These are phyloP conservation scores for Candida oleophila DNA, from an alignment of 805 yeast species.

Conservation along the genomic window DNA sequence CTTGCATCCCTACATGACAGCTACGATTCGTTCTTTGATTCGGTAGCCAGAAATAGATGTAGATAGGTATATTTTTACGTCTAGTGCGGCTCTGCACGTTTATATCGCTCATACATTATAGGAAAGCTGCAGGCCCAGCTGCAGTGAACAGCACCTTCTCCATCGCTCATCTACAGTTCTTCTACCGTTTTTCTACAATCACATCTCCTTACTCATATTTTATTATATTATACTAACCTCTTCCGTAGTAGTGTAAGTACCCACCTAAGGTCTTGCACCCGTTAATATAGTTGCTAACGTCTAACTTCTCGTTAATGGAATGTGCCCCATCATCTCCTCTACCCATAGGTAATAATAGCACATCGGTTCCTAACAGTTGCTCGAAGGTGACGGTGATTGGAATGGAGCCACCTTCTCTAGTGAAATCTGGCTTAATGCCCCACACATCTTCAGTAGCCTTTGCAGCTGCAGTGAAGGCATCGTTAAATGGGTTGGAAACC, in stretches of 20 bases:
- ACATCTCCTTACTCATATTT: neutral
- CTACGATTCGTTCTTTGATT: no score
- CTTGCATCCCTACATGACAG: no score
- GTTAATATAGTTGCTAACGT: constrained; percentile 83
- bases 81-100: no score
- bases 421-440: constrained; percentile 93
- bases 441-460: constrained; percentile 94
- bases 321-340: constrained; percentile 99
- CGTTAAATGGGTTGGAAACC: constrained; percentile 92
- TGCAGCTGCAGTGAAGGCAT: constrained; percentile 88
- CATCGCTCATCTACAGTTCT: no score
- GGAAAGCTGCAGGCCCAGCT: no score
- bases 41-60: no score
- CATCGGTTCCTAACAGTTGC: constrained; percentile 79
- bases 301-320: constrained; percentile 92
- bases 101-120: no score
- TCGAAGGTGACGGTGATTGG: constrained; percentile 96
- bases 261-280: constrained; percentile 95
- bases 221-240: constrained; percentile 9
- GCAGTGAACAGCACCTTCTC: no score
- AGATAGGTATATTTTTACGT: no score
- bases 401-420: constrained; percentile 99
- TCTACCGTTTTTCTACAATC: neutral
- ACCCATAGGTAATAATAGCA: constrained; percentile 92
- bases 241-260: constrained; percentile 80